Percentiles rank a stretch among this genome's conserved stretches.
phyloP scores from a whole-genome alignment of 345 rosid species.

The Populus deltoides region DNA sequence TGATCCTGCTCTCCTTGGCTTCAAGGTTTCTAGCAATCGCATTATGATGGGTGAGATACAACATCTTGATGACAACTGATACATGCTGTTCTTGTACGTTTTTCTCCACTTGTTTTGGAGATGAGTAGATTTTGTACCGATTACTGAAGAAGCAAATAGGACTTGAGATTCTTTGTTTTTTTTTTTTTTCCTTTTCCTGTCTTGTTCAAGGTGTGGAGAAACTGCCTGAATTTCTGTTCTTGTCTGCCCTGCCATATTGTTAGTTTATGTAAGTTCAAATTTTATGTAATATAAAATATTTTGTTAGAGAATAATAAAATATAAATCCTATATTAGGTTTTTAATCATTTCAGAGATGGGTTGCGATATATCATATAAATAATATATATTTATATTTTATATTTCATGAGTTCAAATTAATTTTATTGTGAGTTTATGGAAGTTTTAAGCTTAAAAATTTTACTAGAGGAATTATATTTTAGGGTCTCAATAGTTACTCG shows the following conservation, averaged over 20 bases:
- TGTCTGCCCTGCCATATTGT: too few relatives aligned
- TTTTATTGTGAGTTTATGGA: too few relatives aligned
- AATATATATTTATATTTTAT: too few relatives aligned
- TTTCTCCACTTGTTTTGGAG: not conserved
- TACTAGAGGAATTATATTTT: too few relatives aligned
- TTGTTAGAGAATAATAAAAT: not conserved
- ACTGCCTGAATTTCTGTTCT: not conserved
- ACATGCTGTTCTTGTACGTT: constrained; percentile 2
- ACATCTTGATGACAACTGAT: constrained; percentile 41
- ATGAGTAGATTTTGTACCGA: constrained; percentile 18
- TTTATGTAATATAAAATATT: not conserved
- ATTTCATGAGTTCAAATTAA: too few relatives aligned
- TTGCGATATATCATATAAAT: too few relatives aligned
- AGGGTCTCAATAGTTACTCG: too few relatives aligned
- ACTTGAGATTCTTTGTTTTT: not conserved
- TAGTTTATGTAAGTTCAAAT: too few relatives aligned
- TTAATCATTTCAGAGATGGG: too few relatives aligned
- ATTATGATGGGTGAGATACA: constrained; percentile 93
- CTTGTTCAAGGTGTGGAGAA: not conserved
- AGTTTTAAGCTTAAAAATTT: too few relatives aligned
- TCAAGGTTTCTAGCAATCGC: constrained; percentile 87
- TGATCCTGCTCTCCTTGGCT: constrained; percentile 87
- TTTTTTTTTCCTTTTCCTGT: not conserved
- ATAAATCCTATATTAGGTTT: too few relatives aligned
- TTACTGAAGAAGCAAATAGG: not conserved